Evolutionary conservation across 2,329 filamentous ascomycete genomes (phyloP).

Genomic region (Pseudogymnoascus sp.): DNA sequence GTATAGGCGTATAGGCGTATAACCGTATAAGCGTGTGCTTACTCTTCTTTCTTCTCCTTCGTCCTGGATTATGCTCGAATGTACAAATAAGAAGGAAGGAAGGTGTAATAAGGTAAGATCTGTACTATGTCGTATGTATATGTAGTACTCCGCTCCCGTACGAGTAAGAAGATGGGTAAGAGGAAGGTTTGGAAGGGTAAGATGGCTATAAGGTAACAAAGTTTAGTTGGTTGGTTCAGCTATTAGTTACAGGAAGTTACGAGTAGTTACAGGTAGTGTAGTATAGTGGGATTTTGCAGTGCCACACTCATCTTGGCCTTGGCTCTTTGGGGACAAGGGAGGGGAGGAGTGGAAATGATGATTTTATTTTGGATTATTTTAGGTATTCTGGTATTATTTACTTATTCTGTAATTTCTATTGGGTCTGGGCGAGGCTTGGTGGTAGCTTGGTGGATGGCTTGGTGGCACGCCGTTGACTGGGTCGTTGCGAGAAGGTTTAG

Average conservation of each 20-base stretch:
- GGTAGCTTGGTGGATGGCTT: not conserved
- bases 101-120: not conserved
- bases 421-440: not conserved
- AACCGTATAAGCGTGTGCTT: not conserved
- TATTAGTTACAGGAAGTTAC: no score
- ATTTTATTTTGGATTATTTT: not conserved
- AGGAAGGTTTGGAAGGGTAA: slow-evolving; percentile 57
- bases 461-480: not conserved
- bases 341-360: not conserved
- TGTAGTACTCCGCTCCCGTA: not conserved
- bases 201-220: slow-evolving; percentile 31
- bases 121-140: not conserved
- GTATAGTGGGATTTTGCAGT: not conserved
- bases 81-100: not conserved
- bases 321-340: not conserved
- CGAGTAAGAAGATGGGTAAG: slow-evolving; percentile 32
- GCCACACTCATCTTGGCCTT: not conserved
- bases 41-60: not conserved
- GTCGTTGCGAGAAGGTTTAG: not conserved
- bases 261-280: not conserved
- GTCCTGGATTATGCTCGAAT: not conserved
- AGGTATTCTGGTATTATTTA: not conserved
- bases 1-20: not conserved
- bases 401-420: not conserved
- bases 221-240: not conserved